phyloP scores from a whole-genome alignment of 371 early-diverging fungal species.

The Parasitella parasitica region DNA sequence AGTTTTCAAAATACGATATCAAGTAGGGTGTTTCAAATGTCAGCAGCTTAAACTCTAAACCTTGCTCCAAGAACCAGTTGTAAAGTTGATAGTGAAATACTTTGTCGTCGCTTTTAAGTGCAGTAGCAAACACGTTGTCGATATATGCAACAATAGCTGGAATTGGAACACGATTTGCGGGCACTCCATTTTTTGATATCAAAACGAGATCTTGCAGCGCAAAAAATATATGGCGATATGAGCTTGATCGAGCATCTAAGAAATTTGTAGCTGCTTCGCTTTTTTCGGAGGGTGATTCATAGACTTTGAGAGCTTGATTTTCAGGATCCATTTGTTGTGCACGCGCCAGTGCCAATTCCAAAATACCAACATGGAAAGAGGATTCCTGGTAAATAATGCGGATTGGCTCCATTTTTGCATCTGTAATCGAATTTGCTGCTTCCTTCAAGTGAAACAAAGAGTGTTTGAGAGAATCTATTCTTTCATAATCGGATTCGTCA shows the following conservation, averaged over 20 bases:
- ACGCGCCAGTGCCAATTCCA: constrained; percentile 70
- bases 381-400: constrained; percentile 53
- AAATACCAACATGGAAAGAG: constrained; percentile 58
- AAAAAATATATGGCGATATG: constrained; percentile 2
- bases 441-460: constrained; percentile 60
- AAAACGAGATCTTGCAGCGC: constrained; percentile 31
- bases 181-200: constrained; percentile 14
- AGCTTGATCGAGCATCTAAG: not conserved
- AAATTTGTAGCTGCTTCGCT: not conserved
- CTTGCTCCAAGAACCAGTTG: constrained; percentile 61
- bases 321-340: constrained; percentile 68
- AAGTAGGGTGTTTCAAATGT: constrained; percentile 54
- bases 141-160: not conserved
- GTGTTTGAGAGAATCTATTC: constrained; percentile 47
- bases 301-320: constrained; percentile 50
- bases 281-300: constrained; percentile 19
- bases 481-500: constrained; percentile 49
- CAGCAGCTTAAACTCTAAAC: constrained; percentile 31
- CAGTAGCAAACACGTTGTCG: constrained; percentile 35
- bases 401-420: constrained; percentile 61
- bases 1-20: constrained; percentile 65
- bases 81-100: constrained; percentile 73
- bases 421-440: constrained; percentile 36
- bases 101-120: constrained; percentile 52
- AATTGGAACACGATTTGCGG: not conserved